Evolutionary conservation across 192 early-diverging fungal species (phyloP).

Genomic region (Backusella liffmaniae): DNA sequence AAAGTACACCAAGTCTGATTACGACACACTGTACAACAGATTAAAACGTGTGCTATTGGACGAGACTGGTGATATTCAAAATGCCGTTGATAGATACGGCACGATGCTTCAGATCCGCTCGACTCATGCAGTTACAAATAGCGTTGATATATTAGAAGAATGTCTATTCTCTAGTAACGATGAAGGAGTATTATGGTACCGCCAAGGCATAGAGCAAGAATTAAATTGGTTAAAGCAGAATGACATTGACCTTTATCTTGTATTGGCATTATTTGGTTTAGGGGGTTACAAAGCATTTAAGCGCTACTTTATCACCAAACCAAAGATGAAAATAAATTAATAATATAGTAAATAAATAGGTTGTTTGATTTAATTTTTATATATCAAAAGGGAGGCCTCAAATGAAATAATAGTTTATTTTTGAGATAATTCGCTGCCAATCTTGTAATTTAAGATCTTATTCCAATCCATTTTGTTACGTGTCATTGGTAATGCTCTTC

Average conservation of each 20-base stretch:
- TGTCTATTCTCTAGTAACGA: conserved; percentile 12
- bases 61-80: neutral
- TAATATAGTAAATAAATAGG: neutral
- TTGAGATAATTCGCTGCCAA: conserved; percentile 39
- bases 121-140: neutral
- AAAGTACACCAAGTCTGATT: neutral
- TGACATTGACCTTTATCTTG: neutral
- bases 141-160: conserved; percentile 27
- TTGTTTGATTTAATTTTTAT: neutral
- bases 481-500: conserved; percentile 89
- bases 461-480: conserved; percentile 94
- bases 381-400: neutral
- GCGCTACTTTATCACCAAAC: neutral
- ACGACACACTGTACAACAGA: neutral
- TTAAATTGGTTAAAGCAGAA: neutral
- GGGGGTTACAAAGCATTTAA: neutral
- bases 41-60: neutral
- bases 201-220: neutral
- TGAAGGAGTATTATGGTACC: neutral
- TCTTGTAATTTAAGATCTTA: conserved; percentile 69
- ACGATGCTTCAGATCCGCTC: conserved; percentile 13
- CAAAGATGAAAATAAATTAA: neutral
- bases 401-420: conserved; percentile 19
- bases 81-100: neutral
- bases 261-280: neutral